Evolutionary conservation across 225 moss, liverwort and hornwort genomes (phyloP).

Genomic region (Lunularia cruciata): DNA sequence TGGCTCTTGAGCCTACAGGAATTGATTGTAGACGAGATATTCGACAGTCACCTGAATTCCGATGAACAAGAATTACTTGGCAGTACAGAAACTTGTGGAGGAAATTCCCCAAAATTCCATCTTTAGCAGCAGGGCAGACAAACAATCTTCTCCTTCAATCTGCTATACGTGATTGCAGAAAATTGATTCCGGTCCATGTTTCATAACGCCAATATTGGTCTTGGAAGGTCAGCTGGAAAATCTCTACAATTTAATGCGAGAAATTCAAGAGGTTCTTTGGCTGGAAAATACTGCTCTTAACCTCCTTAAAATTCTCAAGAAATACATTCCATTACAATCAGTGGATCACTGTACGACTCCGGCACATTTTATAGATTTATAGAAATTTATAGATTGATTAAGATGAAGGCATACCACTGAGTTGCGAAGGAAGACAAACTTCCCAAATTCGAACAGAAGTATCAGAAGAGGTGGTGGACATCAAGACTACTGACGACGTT

Average conservation of each 20-base stretch:
- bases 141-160: background rate
- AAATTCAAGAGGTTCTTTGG: too few relatives aligned
- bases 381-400: too few relatives aligned
- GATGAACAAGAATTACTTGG: constrained; percentile 8
- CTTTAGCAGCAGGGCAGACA: background rate
- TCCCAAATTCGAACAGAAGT: constrained; percentile 75
- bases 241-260: too few relatives aligned
- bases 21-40: constrained; percentile 65
- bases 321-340: background rate
- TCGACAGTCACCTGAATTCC: constrained; percentile 62
- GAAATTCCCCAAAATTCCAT: background rate
- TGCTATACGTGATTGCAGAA: too few relatives aligned
- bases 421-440: constrained; percentile 40
- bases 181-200: too few relatives aligned
- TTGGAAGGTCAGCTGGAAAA: too few relatives aligned
- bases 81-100: background rate
- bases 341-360: too few relatives aligned
- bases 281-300: too few relatives aligned
- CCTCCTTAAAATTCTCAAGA: constrained; percentile 1
- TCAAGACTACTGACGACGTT: constrained; percentile 45
- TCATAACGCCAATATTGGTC: too few relatives aligned
- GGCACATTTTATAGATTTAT: too few relatives aligned
- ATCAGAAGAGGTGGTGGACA: constrained; percentile 92
- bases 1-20: constrained; percentile 70
- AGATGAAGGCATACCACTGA: constrained; percentile 40